Evolutionary conservation across 192 early-diverging fungal species (phyloP), one percentile per base, ranked within the genome.

Genomic region (Piromyces finnis): DNA sequence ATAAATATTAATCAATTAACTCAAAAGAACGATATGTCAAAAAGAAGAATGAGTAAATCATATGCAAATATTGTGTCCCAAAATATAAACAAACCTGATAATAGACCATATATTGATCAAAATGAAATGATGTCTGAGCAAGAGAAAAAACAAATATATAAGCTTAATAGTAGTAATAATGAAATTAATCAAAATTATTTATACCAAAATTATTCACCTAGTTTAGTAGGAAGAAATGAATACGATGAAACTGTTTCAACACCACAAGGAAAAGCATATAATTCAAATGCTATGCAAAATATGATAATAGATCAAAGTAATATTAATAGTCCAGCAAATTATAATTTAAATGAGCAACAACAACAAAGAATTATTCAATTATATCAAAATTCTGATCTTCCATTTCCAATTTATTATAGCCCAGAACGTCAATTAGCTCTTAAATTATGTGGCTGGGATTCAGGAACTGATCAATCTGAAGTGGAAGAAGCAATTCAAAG

Each of bases 391-490:
- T 68, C 51, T n/a, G 51, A 68, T 68, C 51, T 68, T 68, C 51
- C 51, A 26, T 68, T 68, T 11, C 51, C 51, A 29, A 82, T 84
- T 9, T 79, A 83, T 35, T 82, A 86, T 0, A 82, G 84, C 29
- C 80, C 79, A n/a, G 83, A 85, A 80, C 86, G 88, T 30, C 77
- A 80, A 78, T 82, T 89, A 59, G 91, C 88, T 18, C 83, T 92
- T 83, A 32, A 82, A 78, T 87, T 87, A 77, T 91, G 86, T 77
- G 86, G 88, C 17, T 88, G 90, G 87, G 87, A 80, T 39, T 86
- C 87, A 79, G 83, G 84, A 17, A 84, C 83, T 27, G 81, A 79
- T 29, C 51, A 68, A n/a, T 11, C 51, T 26, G 83, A 86, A 22
- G 82, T 91, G 32, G 86, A 91, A 80, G 77, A 37, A 82, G 83